Conservation (phyloP, 805 yeast genomes). For the Saturnispora silvae region DNA sequence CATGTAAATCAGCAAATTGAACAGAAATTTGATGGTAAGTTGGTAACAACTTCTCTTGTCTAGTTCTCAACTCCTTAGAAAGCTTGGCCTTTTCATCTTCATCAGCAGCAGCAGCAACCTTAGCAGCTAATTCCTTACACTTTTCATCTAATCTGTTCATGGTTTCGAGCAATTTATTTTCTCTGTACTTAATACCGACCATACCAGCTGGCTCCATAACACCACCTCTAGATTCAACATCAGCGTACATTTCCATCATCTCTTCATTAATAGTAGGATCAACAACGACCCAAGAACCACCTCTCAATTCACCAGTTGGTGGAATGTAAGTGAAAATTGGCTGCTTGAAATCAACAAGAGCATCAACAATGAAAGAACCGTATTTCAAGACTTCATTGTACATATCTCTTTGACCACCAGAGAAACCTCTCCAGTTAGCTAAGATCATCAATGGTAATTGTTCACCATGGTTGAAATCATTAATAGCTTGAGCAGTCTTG, state of each 20-base stretch:
- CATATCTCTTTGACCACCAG: slow-evolving; percentile 99
- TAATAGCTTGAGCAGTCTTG: slow-evolving; percentile 98
- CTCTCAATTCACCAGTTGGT: slow-evolving; percentile 96
- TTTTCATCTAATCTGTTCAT: slow-evolving; percentile 81
- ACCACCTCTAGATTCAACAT: slow-evolving; percentile 91
- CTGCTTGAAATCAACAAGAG: slow-evolving; percentile 89
- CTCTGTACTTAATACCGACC: slow-evolving; percentile 97
- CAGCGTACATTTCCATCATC: slow-evolving; percentile 99
- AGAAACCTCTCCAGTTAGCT: slow-evolving; percentile 99
- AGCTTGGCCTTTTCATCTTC: slow-evolving; percentile 58
- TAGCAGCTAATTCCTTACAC: slow-evolving; percentile 56
- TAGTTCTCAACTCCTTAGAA: slow-evolving; percentile 55
- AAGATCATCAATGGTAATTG: slow-evolving; percentile 93
- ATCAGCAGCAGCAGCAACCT: slow-evolving; percentile 41
- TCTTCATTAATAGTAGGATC: slow-evolving; percentile 96
- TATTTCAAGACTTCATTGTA: slow-evolving; percentile 95
- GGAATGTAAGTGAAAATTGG: slow-evolving; percentile 97
- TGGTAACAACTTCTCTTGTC: slow-evolving; percentile 76
- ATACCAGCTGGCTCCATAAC: slow-evolving; percentile 98
- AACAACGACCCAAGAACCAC: slow-evolving; percentile 99
- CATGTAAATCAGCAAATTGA: slow-evolving; percentile 97
- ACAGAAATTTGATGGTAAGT: slow-evolving; percentile 85
- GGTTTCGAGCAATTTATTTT: slow-evolving; percentile 81
- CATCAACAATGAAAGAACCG: slow-evolving; percentile 96
- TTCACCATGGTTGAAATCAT: slow-evolving; percentile 96